phyloP scores from a whole-genome alignment of 179 eudicot species.

The Silene coronaria region DNA sequence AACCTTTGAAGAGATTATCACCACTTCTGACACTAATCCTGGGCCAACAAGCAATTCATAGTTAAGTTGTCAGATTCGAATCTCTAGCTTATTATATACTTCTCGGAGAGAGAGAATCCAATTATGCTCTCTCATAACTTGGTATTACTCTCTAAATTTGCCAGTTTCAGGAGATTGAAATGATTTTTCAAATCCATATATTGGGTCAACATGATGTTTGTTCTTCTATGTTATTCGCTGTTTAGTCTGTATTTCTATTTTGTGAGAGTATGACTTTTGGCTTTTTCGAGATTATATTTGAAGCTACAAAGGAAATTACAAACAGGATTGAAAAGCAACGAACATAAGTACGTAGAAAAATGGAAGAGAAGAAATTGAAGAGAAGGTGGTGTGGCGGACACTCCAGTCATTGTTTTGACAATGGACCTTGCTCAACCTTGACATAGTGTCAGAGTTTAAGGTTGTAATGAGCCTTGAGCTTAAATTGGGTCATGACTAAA shows the following conservation, averaged over 20 bases:
- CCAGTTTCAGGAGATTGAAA: neutral
- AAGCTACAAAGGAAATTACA: neutral
- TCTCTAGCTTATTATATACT: neutral
- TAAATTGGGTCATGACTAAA: too few relatives aligned
- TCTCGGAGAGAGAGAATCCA: neutral
- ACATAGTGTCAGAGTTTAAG: too few relatives aligned
- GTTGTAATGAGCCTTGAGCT: too few relatives aligned
- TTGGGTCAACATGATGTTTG: neutral
- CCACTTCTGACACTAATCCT: constrained; percentile 41
- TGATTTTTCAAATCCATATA: neutral
- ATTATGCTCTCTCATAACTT: neutral
- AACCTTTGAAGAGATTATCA: constrained; percentile 43
- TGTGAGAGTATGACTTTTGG: neutral
- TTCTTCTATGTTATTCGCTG: neutral
- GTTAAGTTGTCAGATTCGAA: neutral
- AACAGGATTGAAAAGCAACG: too few relatives aligned
- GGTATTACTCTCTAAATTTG: neutral
- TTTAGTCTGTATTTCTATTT: neutral
- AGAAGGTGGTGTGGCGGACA: too few relatives aligned
- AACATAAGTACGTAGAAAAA: too few relatives aligned
- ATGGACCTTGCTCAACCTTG: too few relatives aligned
- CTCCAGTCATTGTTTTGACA: too few relatives aligned
- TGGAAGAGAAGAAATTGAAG: too few relatives aligned
- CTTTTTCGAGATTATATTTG: neutral
- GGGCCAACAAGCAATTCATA: constrained; percentile 31